phyloP scores from a whole-genome alignment of 306 rosid genomes.

The Prosopis cineraria region DNA sequence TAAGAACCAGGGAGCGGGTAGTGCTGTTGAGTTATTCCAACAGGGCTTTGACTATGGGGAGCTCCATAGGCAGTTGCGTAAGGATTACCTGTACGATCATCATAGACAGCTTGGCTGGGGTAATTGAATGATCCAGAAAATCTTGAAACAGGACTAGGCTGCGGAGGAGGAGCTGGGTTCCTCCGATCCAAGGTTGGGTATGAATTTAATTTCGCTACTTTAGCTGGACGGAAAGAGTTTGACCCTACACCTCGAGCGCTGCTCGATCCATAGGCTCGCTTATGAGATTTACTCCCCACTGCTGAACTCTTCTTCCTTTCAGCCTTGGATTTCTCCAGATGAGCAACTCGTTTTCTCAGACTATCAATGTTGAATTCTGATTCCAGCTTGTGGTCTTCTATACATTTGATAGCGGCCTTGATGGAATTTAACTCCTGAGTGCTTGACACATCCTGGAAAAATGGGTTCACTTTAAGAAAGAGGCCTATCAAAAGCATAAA shows the following conservation, averaged over 20 bases:
- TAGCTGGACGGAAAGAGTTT: constrained; percentile 60
- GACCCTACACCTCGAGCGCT: constrained; percentile 49
- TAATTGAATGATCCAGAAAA: constrained; percentile 57
- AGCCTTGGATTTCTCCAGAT: constrained; percentile 60
- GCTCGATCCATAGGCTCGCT: constrained; percentile 43
- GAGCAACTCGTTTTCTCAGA: constrained; percentile 56
- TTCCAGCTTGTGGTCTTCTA: constrained; percentile 86
- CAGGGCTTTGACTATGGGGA: constrained; percentile 61
- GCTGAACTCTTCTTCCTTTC: constrained; percentile 65
- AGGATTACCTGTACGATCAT: constrained; percentile 50
- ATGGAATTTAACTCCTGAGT: constrained; percentile 63
- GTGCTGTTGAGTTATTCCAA: constrained; percentile 61
- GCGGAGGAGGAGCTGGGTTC: constrained; percentile 60
- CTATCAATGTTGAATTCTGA: constrained; percentile 62
- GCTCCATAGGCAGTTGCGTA: constrained; percentile 58
- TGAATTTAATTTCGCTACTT: constrained; percentile 53
- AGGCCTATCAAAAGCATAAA: constrained; percentile 4
- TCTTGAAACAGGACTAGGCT: constrained; percentile 60
- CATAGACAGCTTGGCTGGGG: constrained; percentile 55
- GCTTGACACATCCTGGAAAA: constrained; percentile 68
- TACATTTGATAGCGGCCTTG: constrained; percentile 71
- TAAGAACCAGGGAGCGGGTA: constrained; percentile 56
- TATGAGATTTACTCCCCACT: constrained; percentile 49
- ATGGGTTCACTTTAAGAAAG: constrained; percentile 30
- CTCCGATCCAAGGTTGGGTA: constrained; percentile 57